Base-by-base conservation (phyloP, 2,329 filamentous ascomycete genomes). In the Exophiala aquamarina region DNA sequence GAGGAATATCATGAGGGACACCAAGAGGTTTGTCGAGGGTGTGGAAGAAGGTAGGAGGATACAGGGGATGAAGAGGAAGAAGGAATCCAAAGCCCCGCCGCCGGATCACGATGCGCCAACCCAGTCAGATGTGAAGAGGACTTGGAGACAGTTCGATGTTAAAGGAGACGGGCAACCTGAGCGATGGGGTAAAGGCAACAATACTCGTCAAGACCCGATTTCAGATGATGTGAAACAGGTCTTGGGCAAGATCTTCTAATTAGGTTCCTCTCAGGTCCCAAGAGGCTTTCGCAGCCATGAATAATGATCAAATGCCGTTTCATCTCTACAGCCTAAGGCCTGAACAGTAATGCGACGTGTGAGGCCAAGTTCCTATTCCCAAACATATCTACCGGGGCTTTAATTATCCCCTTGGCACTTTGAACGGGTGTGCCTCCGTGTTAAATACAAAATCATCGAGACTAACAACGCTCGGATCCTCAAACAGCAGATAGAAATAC, bases 211-310 rank as follows among this genome's bases (percentile, higher is more conserved):
- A 18, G 50, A 45, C 23, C 51, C 33, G 20, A 47, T 71, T 47
- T 65, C 56, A 18, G 64, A 67, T 21, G 67, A 72, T 57, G 65
- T 67, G 15, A 70, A 68, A 61, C 63, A 69, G 29, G 70, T 73
- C 8, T 53, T 74, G 52, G 66, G 68, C 15, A 73, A 73, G 65
- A 73, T 74, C 44, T 73, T 73, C 46, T 73, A 50, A 61, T 50
- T 31, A n/a, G n/a, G 9, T 15, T 19, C 23, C 11, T 11, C 6
- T 26, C 23, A 11, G 6, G 23, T 11, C 6, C 23, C 11, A 26
- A n/a, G n/a, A n/a, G n/a, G n/a, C n/a, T n/a, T n/a, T n/a, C n/a
- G n/a, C 11, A 26, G 23, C 23, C 6, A 26, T 26, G 23, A 26
- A 6, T 26, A 26, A 26, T 26, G 23, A 26, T 26, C 11, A 11